These are phyloP conservation scores for Pseudonitzschia delicatissima DNA, from an alignment of 108 stramenopile species.

Conservation along the genomic window DNA sequence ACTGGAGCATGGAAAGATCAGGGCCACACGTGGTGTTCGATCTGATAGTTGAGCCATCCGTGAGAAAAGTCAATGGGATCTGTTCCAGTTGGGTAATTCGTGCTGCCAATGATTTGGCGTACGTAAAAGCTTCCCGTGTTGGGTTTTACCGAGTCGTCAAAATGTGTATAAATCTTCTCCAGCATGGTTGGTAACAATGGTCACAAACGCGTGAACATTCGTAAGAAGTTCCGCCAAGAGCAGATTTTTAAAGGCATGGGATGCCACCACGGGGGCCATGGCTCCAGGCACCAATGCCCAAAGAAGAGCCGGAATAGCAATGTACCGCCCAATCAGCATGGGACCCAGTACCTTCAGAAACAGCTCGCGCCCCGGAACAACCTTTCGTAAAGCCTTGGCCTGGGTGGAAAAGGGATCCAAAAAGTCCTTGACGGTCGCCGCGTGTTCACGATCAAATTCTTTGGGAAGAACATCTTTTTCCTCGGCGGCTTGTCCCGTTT, in stretches of 20 bases:
- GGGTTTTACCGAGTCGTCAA: conserved; percentile 81
- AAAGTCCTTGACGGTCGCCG: conserved; percentile 58
- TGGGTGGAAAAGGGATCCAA: conserved; percentile 9
- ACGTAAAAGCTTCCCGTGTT: conserved; percentile 83
- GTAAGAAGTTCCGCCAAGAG: conserved; percentile 81
- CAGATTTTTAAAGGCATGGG: conserved; percentile 73
- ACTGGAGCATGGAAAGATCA: conserved; percentile 77
- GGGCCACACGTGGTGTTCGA: conserved; percentile 94
- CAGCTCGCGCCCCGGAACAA: conserved; percentile 27
- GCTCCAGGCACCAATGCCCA: conserved; percentile 20
- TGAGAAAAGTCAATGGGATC: conserved; percentile 83
- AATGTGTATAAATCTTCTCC: conserved; percentile 85
- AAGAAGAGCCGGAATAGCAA: conserved; percentile 46
- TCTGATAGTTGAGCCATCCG: conserved; percentile 84
- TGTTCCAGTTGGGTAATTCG: conserved; percentile 73
- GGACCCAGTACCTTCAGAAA: conserved; percentile 47
- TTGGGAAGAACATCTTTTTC: conserved; percentile 44
- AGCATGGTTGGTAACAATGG: conserved; percentile 75
- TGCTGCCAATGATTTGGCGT: conserved; percentile 83
- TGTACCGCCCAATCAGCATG: conserved; percentile 48
- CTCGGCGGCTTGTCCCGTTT: conserved; percentile 42
- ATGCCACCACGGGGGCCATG: conserved; percentile 51
- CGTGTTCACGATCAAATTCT: conserved; percentile 58
- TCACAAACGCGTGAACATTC: conserved; percentile 82
- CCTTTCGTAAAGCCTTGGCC: conserved; percentile 7